A percentile compares a stretch with the other conserved stretches of the same genome.
Conservation (phyloP, 2,329 filamentous ascomycete genomes). For the Ceratocystis papillata region DNA sequence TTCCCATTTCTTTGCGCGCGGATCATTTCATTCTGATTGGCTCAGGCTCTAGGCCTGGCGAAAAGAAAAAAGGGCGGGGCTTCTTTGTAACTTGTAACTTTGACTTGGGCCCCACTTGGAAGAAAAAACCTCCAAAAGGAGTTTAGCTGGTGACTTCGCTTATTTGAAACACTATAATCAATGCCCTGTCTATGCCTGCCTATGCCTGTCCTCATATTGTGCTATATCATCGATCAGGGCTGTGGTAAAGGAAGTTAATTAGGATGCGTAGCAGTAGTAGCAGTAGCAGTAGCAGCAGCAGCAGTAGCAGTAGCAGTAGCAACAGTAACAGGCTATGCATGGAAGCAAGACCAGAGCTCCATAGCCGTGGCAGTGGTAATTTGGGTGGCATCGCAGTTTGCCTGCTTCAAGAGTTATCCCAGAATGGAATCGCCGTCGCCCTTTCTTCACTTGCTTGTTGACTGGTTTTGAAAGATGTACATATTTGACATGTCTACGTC, state of each 20-base stretch:
- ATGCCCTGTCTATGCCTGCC: not conserved
- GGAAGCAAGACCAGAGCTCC: too few species aligned
- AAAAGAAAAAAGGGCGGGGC: not conserved
- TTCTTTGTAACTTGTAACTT: conserved; percentile 1
- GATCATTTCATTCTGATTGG: not conserved
- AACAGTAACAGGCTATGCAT: not conserved
- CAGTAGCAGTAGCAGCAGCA: not conserved
- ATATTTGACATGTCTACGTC: not conserved
- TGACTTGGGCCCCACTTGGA: not conserved
- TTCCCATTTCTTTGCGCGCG: not conserved
- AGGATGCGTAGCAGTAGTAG: not conserved
- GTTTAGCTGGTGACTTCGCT: conserved; percentile 10
- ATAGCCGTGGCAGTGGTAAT: too few species aligned
- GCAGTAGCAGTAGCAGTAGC: not conserved
- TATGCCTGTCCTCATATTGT: too few species aligned
- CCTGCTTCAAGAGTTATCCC: too few species aligned
- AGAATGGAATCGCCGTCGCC: not conserved
- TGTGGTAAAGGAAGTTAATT: not conserved
- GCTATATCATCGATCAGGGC: not conserved
- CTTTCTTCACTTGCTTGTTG: not conserved
- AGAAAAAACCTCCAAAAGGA: not conserved
- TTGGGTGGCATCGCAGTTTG: too few species aligned
- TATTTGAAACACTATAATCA: conserved; percentile 7
- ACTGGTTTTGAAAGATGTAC: not conserved
- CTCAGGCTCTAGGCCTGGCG: not conserved